Conservation (phyloP, 495 filamentous ascomycete species). For the Penicillium angulare region DNA sequence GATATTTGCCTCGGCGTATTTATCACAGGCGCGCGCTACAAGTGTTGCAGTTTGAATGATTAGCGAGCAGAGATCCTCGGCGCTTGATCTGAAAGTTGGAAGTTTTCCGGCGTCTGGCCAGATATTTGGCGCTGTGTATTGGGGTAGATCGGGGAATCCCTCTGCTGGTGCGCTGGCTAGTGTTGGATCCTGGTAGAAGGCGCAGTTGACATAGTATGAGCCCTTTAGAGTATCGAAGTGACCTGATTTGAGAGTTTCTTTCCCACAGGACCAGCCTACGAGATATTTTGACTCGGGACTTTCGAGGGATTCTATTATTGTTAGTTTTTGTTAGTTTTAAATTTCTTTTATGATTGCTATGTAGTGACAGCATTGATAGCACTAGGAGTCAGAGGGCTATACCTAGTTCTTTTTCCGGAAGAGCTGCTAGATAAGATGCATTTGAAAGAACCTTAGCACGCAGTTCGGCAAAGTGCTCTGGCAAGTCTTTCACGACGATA, state of each 20-base stretch:
- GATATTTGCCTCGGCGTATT: constrained; percentile 76
- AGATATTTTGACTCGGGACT: constrained; percentile 54
- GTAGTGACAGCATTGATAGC: background rate
- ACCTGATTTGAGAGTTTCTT: constrained; percentile 88
- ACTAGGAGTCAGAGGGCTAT: background rate
- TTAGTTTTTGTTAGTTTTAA: constrained; percentile 3
- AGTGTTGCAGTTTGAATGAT: constrained; percentile 87
- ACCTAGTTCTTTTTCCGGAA: constrained; percentile 73
- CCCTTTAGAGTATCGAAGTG: constrained; percentile 92
- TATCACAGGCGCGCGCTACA: constrained; percentile 85
- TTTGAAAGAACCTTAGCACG: constrained; percentile 76
- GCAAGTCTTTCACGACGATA: constrained; percentile 83
- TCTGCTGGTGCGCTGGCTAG: constrained; percentile 59
- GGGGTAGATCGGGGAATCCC: constrained; percentile 58
- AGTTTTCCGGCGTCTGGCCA: constrained; percentile 72
- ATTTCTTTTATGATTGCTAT: too few species aligned
- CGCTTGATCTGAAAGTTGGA: constrained; percentile 67
- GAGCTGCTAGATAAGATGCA: constrained; percentile 83
- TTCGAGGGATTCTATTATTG: constrained; percentile 41
- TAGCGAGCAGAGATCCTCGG: constrained; percentile 74
- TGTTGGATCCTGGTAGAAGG: constrained; percentile 74
- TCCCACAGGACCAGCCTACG: constrained; percentile 78
- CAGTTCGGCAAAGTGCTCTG: constrained; percentile 63
- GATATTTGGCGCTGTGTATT: constrained; percentile 73
- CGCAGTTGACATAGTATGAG: constrained; percentile 95